Conservation (phyloP, 768 basidiomycete genomes). For the Crepidotus variabilis region DNA sequence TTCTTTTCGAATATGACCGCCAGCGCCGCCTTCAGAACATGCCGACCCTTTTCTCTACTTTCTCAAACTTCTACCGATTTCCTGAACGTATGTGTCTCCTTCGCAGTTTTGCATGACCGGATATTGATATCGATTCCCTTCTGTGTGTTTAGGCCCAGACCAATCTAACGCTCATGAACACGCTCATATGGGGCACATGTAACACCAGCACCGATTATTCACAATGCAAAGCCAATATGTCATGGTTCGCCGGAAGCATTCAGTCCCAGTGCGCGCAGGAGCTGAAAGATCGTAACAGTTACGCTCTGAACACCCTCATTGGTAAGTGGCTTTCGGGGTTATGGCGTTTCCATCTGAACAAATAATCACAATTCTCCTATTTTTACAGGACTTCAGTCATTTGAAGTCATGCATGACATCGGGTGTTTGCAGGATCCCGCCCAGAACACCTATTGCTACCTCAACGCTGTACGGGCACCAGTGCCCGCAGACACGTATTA, state of each 20-base stretch:
- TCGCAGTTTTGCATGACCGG: neutral
- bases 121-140: neutral
- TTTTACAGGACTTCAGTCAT: slow-evolving; percentile 55
- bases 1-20: slow-evolving; percentile 80
- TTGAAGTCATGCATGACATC: slow-evolving; percentile 52
- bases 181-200: slow-evolving; percentile 77
- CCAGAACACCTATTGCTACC: slow-evolving; percentile 69
- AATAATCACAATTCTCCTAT: neutral
- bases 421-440: slow-evolving; percentile 58
- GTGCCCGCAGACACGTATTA: slow-evolving; percentile 70
- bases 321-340: slow-evolving; percentile 34
- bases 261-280: slow-evolving; percentile 53
- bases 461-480: slow-evolving; percentile 53
- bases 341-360: neutral
- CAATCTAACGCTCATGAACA: slow-evolving; percentile 60
- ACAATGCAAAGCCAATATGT: slow-evolving; percentile 68
- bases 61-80: slow-evolving; percentile 52
- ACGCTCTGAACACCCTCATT: slow-evolving; percentile 50
- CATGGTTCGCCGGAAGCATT: slow-evolving; percentile 50
- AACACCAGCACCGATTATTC: slow-evolving; percentile 46
- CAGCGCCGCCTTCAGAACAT: slow-evolving; percentile 56
- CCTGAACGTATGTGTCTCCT: slow-evolving; percentile 39
- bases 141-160: slow-evolving; percentile 50
- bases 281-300: slow-evolving; percentile 43
- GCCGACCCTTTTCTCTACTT: slow-evolving; percentile 72